phyloP scores from a whole-genome alignment of 2,329 filamentous ascomycete genomes.

The Orbilia javanica region DNA sequence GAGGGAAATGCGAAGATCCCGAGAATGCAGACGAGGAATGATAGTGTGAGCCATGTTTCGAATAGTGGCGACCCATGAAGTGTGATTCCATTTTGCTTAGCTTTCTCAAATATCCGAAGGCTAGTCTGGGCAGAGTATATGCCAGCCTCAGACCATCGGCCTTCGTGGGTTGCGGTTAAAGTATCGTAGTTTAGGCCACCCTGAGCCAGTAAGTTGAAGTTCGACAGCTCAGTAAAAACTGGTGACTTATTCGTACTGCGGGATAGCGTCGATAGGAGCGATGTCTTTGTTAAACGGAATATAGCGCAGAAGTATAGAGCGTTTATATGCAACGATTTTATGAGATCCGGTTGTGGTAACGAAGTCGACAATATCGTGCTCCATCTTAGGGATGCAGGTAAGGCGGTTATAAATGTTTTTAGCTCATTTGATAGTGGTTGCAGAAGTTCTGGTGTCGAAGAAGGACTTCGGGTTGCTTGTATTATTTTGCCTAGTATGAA shows the following conservation, averaged over 20 bases:
- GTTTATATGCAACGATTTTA: constrained; percentile 46
- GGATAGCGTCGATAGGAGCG: constrained; percentile 27
- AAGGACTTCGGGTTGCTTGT: constrained; percentile 31
- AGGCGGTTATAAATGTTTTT: constrained; percentile 38
- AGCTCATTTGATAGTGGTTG: constrained; percentile 49
- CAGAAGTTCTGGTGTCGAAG: constrained; percentile 37
- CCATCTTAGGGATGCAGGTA: constrained; percentile 30
- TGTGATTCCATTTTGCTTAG: constrained; percentile 32
- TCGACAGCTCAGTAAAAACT: not conserved
- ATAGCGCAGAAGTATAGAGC: constrained; percentile 51
- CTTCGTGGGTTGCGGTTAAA: constrained; percentile 36
- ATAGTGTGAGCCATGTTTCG: constrained; percentile 50
- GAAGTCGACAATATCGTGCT: constrained; percentile 38
- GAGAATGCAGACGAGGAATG: constrained; percentile 40
- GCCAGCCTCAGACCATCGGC: constrained; percentile 47
- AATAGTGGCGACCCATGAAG: constrained; percentile 45
- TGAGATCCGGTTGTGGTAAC: constrained; percentile 34
- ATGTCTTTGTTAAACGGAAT: constrained; percentile 41
- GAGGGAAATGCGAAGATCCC: constrained; percentile 45
- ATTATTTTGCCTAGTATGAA: constrained; percentile 44
- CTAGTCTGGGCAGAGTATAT: constrained; percentile 51
- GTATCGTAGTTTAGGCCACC: constrained; percentile 1
- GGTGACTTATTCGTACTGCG: constrained; percentile 6
- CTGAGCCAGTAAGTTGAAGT: not conserved
- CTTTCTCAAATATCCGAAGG: constrained; percentile 44